phyloP scores from a whole-genome alignment of 2,329 filamentous ascomycete species.

The Aspergillus oerlinghausenensis region DNA sequence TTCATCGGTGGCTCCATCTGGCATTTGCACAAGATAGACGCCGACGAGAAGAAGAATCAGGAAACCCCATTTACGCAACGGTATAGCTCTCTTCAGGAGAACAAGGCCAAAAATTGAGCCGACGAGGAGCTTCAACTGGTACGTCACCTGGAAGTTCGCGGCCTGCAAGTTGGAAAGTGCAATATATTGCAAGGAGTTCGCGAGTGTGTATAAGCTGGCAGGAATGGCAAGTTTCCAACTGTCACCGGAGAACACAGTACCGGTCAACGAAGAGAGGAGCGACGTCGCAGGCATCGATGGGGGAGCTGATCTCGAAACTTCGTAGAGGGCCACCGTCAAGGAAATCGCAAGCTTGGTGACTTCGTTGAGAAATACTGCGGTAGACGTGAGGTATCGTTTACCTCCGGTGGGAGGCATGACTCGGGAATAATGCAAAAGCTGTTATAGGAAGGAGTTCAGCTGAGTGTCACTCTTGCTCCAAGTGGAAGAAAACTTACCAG shows the following conservation, averaged over 20 bases:
- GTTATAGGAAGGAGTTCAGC: slow-evolving; percentile 2
- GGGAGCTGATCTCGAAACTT: slow-evolving; percentile 72
- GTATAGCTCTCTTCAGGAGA: slow-evolving; percentile 67
- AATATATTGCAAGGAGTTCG: slow-evolving; percentile 91
- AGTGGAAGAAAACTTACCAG: slow-evolving; percentile 33
- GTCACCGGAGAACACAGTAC: slow-evolving; percentile 78
- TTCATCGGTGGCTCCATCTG: slow-evolving; percentile 55
- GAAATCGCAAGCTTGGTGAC: slow-evolving; percentile 84
- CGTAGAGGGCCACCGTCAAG: slow-evolving; percentile 80
- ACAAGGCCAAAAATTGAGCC: slow-evolving; percentile 82
- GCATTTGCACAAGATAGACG: slow-evolving; percentile 79
- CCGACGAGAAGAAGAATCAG: slow-evolving; percentile 75
- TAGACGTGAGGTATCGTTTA: slow-evolving; percentile 88
- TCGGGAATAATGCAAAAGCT: slow-evolving; percentile 92
- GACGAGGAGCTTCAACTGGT: slow-evolving; percentile 90
- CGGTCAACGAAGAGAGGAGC: slow-evolving; percentile 73
- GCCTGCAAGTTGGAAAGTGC: slow-evolving; percentile 87
- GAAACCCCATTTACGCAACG: slow-evolving; percentile 71
- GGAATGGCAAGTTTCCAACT: slow-evolving; percentile 94
- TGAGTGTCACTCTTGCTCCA: slow-evolving; percentile 8
- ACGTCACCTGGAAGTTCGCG: slow-evolving; percentile 88
- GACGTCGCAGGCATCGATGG: slow-evolving; percentile 75
- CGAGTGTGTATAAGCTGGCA: slow-evolving; percentile 80
- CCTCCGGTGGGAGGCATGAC: slow-evolving; percentile 82
- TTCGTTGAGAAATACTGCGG: slow-evolving; percentile 90